Base-by-base conservation (phyloP, 1,284 basidiomycete species). In the Trichosporon sp. region DNA sequence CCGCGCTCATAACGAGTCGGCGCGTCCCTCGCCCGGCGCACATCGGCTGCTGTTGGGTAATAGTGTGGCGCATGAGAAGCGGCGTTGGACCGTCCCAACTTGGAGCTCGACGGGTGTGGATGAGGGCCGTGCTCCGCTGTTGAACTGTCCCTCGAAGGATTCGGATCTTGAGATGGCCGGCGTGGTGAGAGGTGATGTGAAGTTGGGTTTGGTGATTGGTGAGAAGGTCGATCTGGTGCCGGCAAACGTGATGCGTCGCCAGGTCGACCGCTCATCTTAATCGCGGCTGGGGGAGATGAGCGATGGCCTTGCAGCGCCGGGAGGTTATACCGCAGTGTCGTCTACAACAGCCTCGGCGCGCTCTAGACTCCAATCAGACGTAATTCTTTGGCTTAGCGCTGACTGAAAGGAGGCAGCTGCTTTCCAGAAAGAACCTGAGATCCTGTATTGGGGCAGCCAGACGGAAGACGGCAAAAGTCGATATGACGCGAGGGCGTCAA, bases 211-310 rank as follows among this genome's bases (percentile, higher is more conserved):
- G 26, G 14, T 32, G 19, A 19, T 32, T 43, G 26, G 35, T 51
- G 63, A 65, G 26, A 54, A 4, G 51, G 51, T 54, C 51, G 51
- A 54, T 54, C 21, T 54, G n/a, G 51, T 21, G 51, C 51, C 10
- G 51, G 21, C 51, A 54, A 54, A 19, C 51, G 51, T 54, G 51
- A 8, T 8, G 21, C 19, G 51, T 54, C 51, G 51, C 51, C 51
- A 54, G 51, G 14, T 54, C 51, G 51, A 54, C 51, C 51, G 51
- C 51, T 10, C 51, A 54, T 54, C 51, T 54, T 54, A 16, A 14
- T 54, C 51, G 10, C 51, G 51, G 19, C 21, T 7, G 21, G 51
- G 19, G 11, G 43, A 46, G 16, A 46, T n/a, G 43, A 46, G 43
- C 43, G 19, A 54, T 26, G 8, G 51, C 51, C 51, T 3, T 12